Conservation (phyloP, 164 flowering plant genomes). For the Stephania yunnanensis region DNA sequence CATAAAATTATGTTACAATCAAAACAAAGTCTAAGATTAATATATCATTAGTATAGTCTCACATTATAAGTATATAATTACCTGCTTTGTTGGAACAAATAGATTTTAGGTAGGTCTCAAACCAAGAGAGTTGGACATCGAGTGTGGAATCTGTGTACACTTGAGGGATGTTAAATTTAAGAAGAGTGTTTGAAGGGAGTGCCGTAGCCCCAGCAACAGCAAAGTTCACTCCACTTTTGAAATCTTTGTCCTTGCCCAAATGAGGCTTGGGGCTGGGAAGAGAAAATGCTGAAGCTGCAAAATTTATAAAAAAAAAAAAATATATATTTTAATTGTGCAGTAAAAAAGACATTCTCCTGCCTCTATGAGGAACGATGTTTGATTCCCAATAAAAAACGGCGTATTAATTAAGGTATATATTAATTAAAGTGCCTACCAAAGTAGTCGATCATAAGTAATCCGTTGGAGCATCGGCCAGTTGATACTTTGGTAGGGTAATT, state of each 20-base stretch:
- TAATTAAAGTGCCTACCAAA: neutral
- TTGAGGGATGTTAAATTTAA: neutral
- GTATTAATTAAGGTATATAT: too few relatives aligned
- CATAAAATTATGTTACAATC: too few relatives aligned
- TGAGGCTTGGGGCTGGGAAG: slow-evolving; percentile 13
- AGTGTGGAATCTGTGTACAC: slow-evolving; percentile 9
- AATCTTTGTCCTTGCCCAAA: neutral
- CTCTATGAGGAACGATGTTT: too few relatives aligned
- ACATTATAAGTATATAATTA: too few relatives aligned
- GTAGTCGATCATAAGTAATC: slow-evolving; percentile 9
- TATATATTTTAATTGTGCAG: too few relatives aligned
- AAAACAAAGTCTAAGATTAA: too few relatives aligned
- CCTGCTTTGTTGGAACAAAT: neutral
- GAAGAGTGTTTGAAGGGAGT: neutral
- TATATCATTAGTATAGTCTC: too few relatives aligned
- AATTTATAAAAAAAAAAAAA: too few relatives aligned
- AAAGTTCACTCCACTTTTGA: slow-evolving; percentile 15
- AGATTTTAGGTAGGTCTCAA: slow-evolving; percentile 10
- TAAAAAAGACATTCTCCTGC: too few relatives aligned
- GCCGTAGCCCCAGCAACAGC: slow-evolving; percentile 21
- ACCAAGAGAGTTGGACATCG: slow-evolving; percentile 12
- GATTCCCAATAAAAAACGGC: too few relatives aligned
- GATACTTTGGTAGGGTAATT: neutral
- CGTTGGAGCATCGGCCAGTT: slow-evolving; percentile 11
- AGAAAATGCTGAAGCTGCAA: slow-evolving; percentile 11